Base-by-base conservation (phyloP, 2,329 filamentous ascomycete species). In the Botrytis fabae region DNA sequence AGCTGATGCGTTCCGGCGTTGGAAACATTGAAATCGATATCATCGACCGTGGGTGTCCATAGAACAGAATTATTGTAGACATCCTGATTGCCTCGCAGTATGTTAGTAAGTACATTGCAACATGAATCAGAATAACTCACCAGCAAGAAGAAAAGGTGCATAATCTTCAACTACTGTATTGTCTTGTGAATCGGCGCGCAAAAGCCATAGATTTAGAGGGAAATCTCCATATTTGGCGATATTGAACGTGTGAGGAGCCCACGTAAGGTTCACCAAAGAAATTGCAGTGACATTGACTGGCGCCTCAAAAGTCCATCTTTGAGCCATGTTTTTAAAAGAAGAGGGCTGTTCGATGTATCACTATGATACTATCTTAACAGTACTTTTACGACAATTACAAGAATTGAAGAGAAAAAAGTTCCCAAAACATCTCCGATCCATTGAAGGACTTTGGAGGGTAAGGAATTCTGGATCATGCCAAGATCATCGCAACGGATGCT, bases 161-260 rank as follows among this genome's bases (percentile, higher is more conserved):
- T 69, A 42, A 8, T 32, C 25, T 44, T 40, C 16, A 14, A 69
- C 40, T 61, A 46, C n/a, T 25, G 38, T 61, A 12, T 60, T 20
- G 1, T 38, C 42, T 20, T 46, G 38, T 22, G 20, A 32, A 20
- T 69, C 66, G 2, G 14, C n/a, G 51, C 66, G 51, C 40, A 69
- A 32, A 40, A 61, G 51, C 66, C 66, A 69, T n/a, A 69, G n/a
- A n/a, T 61, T 69, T 12, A 69, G 16, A 32, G 44, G 22, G 18
- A 69, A 69, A 18, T 69, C 44, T 46, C 66, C 66, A 46, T 69
- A 46, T 16, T 69, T 25, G 20, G 20, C 40, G 32, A 54, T 12
- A n/a, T 46, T 60, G n/a, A 69, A 44, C 4, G 54, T 69, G 18
- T 25, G 51, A 18, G 66, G 54, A 46, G 12, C 25, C 40, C 54